Evolutionary conservation across 441 rosid species (phyloP).

Genomic region (Dalechampia spathulata): DNA sequence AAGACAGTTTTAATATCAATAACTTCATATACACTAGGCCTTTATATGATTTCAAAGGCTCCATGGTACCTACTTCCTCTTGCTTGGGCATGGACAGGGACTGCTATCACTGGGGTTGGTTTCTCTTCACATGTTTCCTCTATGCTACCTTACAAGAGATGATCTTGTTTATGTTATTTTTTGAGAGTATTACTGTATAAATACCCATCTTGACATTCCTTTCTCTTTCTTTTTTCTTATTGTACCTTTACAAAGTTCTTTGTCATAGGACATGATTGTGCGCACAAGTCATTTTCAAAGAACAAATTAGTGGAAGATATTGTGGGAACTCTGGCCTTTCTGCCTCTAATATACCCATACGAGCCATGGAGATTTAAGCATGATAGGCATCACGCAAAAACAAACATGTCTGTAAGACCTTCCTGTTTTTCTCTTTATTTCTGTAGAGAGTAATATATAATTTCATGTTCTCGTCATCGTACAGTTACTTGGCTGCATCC

Average conservation of each 20-base stretch:
- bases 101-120: conserved; percentile 81
- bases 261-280: conserved; percentile 98
- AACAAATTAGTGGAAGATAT: conserved; percentile 87
- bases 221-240: conserved; percentile 10
- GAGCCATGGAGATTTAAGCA: conserved; percentile 99
- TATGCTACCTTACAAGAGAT: neutral
- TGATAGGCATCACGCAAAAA: conserved; percentile 90
- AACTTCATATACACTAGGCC: conserved; percentile 74
- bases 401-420: conserved; percentile 61
- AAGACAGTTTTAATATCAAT: conserved; percentile 66
- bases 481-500: neutral
- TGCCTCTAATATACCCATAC: conserved; percentile 86
- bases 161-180: neutral
- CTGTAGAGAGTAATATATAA: neutral
- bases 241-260: conserved; percentile 49
- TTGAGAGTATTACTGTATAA: neutral
- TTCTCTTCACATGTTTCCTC: conserved; percentile 3
- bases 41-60: conserved; percentile 72
- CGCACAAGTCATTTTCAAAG: conserved; percentile 88
- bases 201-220: neutral
- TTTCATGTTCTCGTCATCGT: neutral
- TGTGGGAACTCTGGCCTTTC: conserved; percentile 85
- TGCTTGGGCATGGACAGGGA: conserved; percentile 98
- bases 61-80: conserved; percentile 93
- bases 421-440: conserved; percentile 8